Evolutionary conservation across 2,329 filamentous ascomycete species (phyloP).

Genomic region (Trichocomaceae sp.): DNA sequence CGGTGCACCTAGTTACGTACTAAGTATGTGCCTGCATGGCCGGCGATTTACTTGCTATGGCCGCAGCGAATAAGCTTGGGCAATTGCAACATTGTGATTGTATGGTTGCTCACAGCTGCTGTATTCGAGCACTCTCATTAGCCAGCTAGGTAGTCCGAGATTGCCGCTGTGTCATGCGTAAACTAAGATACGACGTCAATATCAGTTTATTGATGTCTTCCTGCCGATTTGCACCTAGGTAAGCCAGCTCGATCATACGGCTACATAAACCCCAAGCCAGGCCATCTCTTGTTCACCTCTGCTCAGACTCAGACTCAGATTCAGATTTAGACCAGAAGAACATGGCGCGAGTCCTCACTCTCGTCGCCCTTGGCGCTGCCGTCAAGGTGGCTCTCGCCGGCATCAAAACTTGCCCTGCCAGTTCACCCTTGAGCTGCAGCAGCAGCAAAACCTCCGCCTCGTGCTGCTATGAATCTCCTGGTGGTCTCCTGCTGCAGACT

Average conservation of each 20-base stretch:
- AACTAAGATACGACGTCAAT: background rate
- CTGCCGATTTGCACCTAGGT: background rate
- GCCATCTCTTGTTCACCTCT: background rate
- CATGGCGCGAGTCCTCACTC: slow-evolving; percentile 9
- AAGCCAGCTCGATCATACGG: background rate
- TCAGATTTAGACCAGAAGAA: background rate
- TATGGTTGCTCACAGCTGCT: background rate
- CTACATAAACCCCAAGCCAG: background rate
- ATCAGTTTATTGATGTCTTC: background rate
- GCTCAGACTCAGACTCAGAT: background rate
- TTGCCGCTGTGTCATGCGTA: background rate
- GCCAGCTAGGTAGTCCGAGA: background rate
- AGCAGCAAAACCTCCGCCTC: slow-evolving; percentile 35
- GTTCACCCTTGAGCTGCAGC: slow-evolving; percentile 48
- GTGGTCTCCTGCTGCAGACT: slow-evolving; percentile 51
- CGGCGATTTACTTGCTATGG: background rate
- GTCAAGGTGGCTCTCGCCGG: slow-evolving; percentile 16
- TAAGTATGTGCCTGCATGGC: background rate
- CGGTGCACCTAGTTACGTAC: too few relatives aligned
- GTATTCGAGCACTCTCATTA: background rate
- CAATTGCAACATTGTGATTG: slow-evolving; percentile 11
- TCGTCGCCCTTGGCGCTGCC: slow-evolving; percentile 7
- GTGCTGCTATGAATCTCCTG: slow-evolving; percentile 56
- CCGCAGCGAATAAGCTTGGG: slow-evolving; percentile 2
- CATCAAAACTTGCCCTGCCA: slow-evolving; percentile 39